A percentile compares a stretch with the other conserved stretches of the same genome.
phyloP scores from a whole-genome alignment of 2,329 filamentous ascomycete genomes.

The Exophiala alcalophila region DNA sequence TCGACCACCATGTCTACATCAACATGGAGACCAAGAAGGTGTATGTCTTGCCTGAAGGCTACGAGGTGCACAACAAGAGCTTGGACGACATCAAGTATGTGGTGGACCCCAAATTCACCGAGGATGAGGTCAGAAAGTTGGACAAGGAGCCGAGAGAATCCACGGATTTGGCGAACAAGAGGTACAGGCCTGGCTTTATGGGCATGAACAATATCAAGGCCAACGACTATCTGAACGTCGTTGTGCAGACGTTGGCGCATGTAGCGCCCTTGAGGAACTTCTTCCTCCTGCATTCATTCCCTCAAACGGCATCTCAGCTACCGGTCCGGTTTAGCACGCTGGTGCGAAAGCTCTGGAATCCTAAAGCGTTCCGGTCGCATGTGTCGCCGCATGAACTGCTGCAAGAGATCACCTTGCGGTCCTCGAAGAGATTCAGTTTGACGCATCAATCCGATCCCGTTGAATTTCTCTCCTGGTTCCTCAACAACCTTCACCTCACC shows the following conservation, averaged over 20 bases:
- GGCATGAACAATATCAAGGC: conserved; percentile 99
- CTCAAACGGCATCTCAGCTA: conserved; percentile 67
- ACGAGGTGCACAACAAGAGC: conserved; percentile 91
- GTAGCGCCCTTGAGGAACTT: conserved; percentile 86
- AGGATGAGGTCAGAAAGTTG: conserved; percentile 73
- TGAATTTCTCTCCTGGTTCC: conserved; percentile 95
- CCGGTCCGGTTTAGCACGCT: conserved; percentile 84
- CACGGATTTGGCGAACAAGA: conserved; percentile 76
- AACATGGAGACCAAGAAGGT: conserved; percentile 93
- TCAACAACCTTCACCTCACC: conserved; percentile 90
- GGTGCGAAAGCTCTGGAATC: conserved; percentile 97
- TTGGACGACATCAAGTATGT: conserved; percentile 98
- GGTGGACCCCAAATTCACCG: conserved; percentile 82
- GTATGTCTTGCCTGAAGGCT: conserved; percentile 90
- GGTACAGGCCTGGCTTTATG: conserved; percentile 87
- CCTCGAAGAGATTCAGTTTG: conserved; percentile 87
- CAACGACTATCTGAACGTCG: conserved; percentile 96
- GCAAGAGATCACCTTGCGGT: conserved; percentile 86
- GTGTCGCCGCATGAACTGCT: conserved; percentile 96
- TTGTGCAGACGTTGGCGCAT: conserved; percentile 87
- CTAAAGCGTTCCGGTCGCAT: conserved; percentile 90
- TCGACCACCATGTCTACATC: conserved; percentile 95
- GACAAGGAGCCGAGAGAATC: conserved; percentile 61
- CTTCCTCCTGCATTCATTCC: conserved; percentile 82
- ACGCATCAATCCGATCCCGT: conserved; percentile 91